Conservation (phyloP, 83 land plant species). For the Isoetes engelmannii region DNA sequence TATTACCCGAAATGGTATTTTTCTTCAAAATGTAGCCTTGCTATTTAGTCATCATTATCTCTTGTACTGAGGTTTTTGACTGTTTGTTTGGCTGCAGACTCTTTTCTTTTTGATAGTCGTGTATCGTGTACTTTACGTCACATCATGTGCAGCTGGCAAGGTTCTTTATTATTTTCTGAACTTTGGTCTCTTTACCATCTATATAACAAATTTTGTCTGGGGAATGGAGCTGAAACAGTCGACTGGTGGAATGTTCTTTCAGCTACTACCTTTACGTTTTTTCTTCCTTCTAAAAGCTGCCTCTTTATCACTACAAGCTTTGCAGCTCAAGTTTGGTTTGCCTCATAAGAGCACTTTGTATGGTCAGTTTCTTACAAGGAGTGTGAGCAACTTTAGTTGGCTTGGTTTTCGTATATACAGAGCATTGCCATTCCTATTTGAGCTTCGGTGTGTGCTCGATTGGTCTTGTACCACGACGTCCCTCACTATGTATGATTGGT, state of each 20-base stretch:
- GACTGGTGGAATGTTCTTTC: constrained; percentile 29
- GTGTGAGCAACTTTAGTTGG: constrained; percentile 57
- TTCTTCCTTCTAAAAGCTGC: constrained; percentile 78
- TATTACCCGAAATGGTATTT: background rate
- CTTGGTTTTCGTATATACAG: constrained; percentile 89
- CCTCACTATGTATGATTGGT: constrained; percentile 98
- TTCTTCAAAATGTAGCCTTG: background rate
- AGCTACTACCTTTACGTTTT: constrained; percentile 51
- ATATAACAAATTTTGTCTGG: constrained; percentile 82
- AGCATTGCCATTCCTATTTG: constrained; percentile 89
- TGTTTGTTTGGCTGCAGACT: constrained; percentile 49
- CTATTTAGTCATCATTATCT: background rate
- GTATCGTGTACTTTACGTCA: constrained; percentile 87
- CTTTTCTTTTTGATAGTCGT: constrained; percentile 90
- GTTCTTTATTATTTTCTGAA: constrained; percentile 66
- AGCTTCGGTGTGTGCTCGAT: constrained; percentile 94
- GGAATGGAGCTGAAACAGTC: constrained; percentile 42
- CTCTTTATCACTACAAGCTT: constrained; percentile 82
- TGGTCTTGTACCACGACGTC: constrained; percentile 99
- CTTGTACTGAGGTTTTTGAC: background rate
- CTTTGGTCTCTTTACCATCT: constrained; percentile 65
- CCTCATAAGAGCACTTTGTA: constrained; percentile 87
- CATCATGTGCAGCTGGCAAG: constrained; percentile 68
- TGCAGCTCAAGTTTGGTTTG: constrained; percentile 81
- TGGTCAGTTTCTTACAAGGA: constrained; percentile 82